Percentiles rank a stretch among this genome's conserved stretches.
Conservation (phyloP, 2,329 filamentous ascomycete genomes). For the Ustulina deusta region DNA sequence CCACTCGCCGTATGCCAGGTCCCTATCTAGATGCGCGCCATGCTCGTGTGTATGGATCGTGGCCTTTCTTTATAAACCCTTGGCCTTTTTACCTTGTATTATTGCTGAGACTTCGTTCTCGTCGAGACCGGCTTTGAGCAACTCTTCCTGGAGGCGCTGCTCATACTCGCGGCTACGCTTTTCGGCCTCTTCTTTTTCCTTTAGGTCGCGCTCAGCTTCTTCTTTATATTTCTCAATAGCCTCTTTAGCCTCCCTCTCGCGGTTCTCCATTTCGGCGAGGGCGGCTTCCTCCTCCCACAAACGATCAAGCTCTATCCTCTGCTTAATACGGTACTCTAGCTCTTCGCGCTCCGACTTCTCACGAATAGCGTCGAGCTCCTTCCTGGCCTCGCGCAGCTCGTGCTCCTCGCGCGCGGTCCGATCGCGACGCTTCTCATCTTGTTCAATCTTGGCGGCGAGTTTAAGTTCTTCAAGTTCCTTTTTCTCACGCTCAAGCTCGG, state of each 20-base stretch:
- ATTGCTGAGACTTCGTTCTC: too few relatives aligned
- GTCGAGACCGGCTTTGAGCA: conserved; percentile 69
- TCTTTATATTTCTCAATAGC: conserved; percentile 64
- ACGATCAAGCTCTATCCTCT: conserved; percentile 63
- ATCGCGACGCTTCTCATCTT: conserved; percentile 57
- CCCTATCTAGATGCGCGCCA: not conserved
- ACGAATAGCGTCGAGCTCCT: conserved; percentile 52
- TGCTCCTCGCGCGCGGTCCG: conserved; percentile 57
- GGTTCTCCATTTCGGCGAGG: conserved; percentile 58
- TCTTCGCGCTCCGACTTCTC: conserved; percentile 60
- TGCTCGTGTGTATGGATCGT: not conserved
- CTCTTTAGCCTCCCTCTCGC: conserved; percentile 62
- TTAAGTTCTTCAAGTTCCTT: conserved; percentile 59
- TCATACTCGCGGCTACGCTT: conserved; percentile 66
- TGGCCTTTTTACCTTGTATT: not conserved
- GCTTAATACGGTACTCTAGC: conserved; percentile 64
- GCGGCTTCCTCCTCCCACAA: conserved; percentile 60
- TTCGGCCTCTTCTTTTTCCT: conserved; percentile 62
- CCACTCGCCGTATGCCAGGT: not conserved
- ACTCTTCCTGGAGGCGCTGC: conserved; percentile 66
- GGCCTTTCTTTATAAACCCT: not conserved
- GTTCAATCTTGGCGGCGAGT: conserved; percentile 55
- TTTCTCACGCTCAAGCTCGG: conserved; percentile 50
- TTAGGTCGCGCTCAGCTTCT: conserved; percentile 60
- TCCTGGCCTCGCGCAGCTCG: conserved; percentile 51